Conservation (phyloP, 148 eudicot genomes). For the Arctostaphylos glauca region DNA sequence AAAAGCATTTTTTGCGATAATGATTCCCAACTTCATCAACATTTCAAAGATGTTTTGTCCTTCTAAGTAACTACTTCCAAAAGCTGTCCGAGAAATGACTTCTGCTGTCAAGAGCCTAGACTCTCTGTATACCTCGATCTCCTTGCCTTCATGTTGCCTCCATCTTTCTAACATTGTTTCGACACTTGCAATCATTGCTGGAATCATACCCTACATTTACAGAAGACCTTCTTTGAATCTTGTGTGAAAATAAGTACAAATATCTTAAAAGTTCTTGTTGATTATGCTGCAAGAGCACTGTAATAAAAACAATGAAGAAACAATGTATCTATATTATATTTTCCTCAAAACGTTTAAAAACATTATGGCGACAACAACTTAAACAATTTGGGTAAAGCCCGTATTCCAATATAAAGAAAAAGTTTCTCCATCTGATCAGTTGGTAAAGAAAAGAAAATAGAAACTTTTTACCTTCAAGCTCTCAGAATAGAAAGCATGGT, state of each 20-base stretch:
- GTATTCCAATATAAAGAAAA: no score
- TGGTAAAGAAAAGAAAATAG: no score
- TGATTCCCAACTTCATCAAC: background rate
- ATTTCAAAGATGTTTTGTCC: slow-evolving; percentile 8
- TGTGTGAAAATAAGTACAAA: no score
- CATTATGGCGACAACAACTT: background rate
- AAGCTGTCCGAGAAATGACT: slow-evolving; percentile 9
- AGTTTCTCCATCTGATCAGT: no score
- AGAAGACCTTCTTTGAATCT: background rate
- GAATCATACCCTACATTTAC: background rate
- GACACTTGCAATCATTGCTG: slow-evolving; percentile 5
- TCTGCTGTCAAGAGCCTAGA: background rate
- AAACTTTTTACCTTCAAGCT: slow-evolving; percentile 17
- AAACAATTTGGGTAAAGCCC: no score
- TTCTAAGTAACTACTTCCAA: slow-evolving; percentile 12
- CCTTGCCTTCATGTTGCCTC: slow-evolving; percentile 6
- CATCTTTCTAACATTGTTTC: slow-evolving; percentile 16
- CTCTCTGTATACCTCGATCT: background rate
- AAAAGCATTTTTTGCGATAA: background rate
- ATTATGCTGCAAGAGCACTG: no score
- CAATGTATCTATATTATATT: no score
- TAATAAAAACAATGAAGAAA: no score
- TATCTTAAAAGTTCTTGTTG: no score
- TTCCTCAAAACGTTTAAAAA: no score
- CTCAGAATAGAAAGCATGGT: slow-evolving; percentile 17